Base-by-base conservation (phyloP, 78 protist genomes). In the Guillardia theta region DNA sequence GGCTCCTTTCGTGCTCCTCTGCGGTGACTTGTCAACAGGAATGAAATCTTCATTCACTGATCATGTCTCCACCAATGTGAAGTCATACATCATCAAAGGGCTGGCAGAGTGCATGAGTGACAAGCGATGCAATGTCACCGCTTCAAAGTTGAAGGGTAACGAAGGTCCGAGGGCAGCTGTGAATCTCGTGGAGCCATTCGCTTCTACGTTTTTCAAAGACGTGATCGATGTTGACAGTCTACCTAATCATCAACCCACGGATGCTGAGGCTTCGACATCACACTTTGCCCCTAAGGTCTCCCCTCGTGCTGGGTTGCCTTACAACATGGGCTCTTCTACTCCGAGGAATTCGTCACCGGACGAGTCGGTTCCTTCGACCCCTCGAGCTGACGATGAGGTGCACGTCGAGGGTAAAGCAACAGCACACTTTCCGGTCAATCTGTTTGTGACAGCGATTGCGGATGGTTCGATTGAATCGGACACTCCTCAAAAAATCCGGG, bases 361-460 rank as follows among this genome's bases (percentile, higher is more conserved):
- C n/a, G n/a, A n/a, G n/a, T n/a, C n/a, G n/a, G n/a, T n/a, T n/a
- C n/a, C n/a, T n/a, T n/a, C n/a, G n/a, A n/a, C n/a, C n/a, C n/a
- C n/a, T n/a, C 70, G 70, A 24, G 70, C 70, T 24, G 39, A 58
- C 39, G 70, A 58, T 24, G 70, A 58, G 6, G 70, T 27, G 2
- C 27, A 3, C 1, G 70, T 30, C 4, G 70, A 58, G 70, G 1
- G 27, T 30, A 58, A 6, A 6, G 46, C 36, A 12, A 36, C 83
- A 12, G 83, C 83, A 2, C 41, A 70, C 90, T 78, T 78, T 8
- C 90, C 90, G 18, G 90, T 78, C 41, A 78, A 37, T 36, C 90
- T 78, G 53, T 78, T 43, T 30, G 90, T 78, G 48, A 78, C 90
- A 48, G 90, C 90, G 48, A 43, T 78, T 36, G 90, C 53, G 15